Evolutionary conservation across 768 basidiomycete species (phyloP), one percentile per base, ranked within the genome.

Genomic region (Auricularia cornea): DNA sequence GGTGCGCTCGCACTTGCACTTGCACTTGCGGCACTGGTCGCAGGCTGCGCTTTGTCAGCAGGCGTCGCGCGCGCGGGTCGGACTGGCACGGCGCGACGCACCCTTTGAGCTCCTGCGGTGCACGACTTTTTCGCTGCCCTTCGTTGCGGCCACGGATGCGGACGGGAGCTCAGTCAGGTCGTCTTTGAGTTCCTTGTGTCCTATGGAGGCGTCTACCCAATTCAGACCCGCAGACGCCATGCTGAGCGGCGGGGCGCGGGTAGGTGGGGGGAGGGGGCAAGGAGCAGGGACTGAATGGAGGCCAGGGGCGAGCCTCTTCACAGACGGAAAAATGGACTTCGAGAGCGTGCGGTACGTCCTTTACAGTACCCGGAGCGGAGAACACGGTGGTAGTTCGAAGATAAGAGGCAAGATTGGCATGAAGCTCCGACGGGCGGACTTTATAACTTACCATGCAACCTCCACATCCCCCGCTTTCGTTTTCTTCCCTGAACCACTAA

Each of bases 1-100:
- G 11, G 82, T 65, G 38, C 89, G 84, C 74, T 92, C 92, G 73
- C 92, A 93, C 75, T 92, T 92, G 65, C 68, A 67, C 62, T 92
- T 94, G 6, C 88, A 88, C 74, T 93, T 93, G 62, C 91, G 83
- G 73, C 92, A 93, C 70, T 92, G 90, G 74, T 93, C 91, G 76
- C 91, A 94, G 28, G 92, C 90, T 70, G 40, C 23, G 40, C 61
- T 52, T 23, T 60, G 20, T 51, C 29, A 56, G 61, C 57, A 35
- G 18, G 8, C n/a, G n/a, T n/a, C n/a, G 30, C 38, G 59, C 10
- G 28, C n/a, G 32, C 32, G 29, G 32, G 31, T 35, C 56, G 32
- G 59, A 30, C 30, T 33, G 26, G 6, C 12, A 5, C 54, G 60
- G 54, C n/a, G n/a, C 40, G 31, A 40, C 32, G 54, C 51, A 66